These are phyloP conservation scores for Arabis alpina DNA, from an alignment of 345 rosid species.

Conservation along the genomic window DNA sequence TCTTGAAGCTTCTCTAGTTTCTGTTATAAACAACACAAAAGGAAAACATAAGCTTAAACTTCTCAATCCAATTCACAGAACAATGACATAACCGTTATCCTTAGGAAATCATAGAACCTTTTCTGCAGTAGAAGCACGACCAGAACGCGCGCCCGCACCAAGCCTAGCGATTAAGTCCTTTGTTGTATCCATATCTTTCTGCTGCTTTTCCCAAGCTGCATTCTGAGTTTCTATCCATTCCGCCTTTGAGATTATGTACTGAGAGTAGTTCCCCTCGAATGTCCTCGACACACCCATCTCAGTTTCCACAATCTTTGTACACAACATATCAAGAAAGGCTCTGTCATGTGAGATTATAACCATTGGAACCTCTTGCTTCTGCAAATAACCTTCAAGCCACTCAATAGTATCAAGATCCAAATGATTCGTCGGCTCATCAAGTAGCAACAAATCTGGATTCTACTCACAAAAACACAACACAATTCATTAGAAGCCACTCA, in stretches of 20 bases:
- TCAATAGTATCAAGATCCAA: conserved; percentile 95
- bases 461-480: conserved; percentile 42
- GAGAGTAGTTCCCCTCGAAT: conserved; percentile 85
- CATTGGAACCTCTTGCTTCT: conserved; percentile 94
- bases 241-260: conserved; percentile 72
- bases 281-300: conserved; percentile 95
- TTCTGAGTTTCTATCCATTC: conserved; percentile 75
- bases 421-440: conserved; percentile 98
- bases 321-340: conserved; percentile 93
- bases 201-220: conserved; percentile 93
- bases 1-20: conserved; percentile 88
- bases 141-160: conserved; percentile 86
- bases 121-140: conserved; percentile 96
- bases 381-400: conserved; percentile 95
- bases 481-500: neutral
- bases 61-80: conserved; percentile 9
- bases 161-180: conserved; percentile 74
- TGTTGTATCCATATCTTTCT: conserved; percentile 82
- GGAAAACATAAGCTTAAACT: conserved; percentile 18
- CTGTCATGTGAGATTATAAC: conserved; percentile 95
- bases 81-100: neutral
- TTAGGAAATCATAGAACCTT: conserved; percentile 51
- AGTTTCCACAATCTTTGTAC: conserved; percentile 95
- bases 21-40: conserved; percentile 45
- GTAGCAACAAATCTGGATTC: conserved; percentile 92